These are phyloP conservation scores for Pulveroboletus sp. DNA, from an alignment of 768 basidiomycete species.

Conservation along the genomic window DNA sequence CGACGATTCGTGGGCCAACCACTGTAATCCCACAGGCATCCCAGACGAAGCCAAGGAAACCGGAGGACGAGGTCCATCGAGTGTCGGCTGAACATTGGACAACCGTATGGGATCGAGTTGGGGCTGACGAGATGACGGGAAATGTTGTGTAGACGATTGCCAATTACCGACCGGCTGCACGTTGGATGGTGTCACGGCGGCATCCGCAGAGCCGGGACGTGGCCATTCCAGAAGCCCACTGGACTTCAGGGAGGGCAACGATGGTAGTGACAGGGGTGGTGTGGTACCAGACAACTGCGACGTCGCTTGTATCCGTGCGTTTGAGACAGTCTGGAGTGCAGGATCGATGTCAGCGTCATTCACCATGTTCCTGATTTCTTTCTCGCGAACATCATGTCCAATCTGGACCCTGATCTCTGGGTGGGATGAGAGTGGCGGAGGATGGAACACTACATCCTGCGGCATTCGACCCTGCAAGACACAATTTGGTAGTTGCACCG, in stretches of 20 bases:
- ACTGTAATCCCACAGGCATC: slow-evolving; percentile 66
- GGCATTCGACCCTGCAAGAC: slow-evolving; percentile 32
- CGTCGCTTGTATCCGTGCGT: slow-evolving; percentile 17
- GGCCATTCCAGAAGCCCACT: slow-evolving; percentile 62
- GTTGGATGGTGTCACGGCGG: slow-evolving; percentile 7
- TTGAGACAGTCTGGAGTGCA: slow-evolving; percentile 25
- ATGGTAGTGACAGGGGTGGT: slow-evolving; percentile 36
- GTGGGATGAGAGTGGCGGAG: slow-evolving; percentile 13
- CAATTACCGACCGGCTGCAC: slow-evolving; percentile 15
- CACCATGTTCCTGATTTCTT: slow-evolving; percentile 23
- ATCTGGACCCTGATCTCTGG: slow-evolving; percentile 17
- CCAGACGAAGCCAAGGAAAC: slow-evolving; percentile 25
- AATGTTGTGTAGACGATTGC: slow-evolving; percentile 24
- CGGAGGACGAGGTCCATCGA: slow-evolving; percentile 16
- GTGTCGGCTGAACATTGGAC: slow-evolving; percentile 7
- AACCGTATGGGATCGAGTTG: slow-evolving; percentile 19
- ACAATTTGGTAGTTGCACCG: slow-evolving; percentile 28
- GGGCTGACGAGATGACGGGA: slow-evolving; percentile 17
- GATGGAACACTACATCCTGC: slow-evolving; percentile 36
- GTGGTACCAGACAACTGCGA: slow-evolving; percentile 16
- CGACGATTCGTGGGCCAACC: slow-evolving; percentile 63
- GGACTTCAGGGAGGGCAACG: slow-evolving; percentile 69
- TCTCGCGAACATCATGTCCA: slow-evolving; percentile 26
- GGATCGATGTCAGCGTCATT: slow-evolving; percentile 32
- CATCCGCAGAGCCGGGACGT: slow-evolving; percentile 42